Evolutionary conservation across 495 filamentous ascomycete genomes (phyloP), one percentile per base, ranked within the genome.

Genomic region (Cercophora scortea): DNA sequence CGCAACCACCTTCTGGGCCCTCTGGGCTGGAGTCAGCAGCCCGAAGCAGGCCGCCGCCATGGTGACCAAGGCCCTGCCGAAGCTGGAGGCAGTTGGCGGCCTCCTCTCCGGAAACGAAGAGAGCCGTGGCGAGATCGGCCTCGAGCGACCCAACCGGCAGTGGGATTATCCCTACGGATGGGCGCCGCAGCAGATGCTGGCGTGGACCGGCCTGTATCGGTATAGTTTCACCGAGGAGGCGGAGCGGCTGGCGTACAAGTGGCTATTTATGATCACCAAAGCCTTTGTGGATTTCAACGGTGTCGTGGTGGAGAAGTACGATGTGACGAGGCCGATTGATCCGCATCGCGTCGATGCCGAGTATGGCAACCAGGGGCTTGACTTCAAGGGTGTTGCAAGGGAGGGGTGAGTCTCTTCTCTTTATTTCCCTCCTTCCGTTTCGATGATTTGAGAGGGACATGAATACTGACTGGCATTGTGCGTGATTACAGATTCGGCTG

Each of bases 141-240:
- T 95, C n/a, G 80, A 87, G 57, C 78, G 89, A 11, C 93, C 93
- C 3, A 96, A 95, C 59, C 81, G 90, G 35, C 93, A 98, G 66
- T 98, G 93, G 93, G 93, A 98, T 65, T 98, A 90, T 64, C 93
- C 93, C 1, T 95, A 90, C 64, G 93, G 93, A 43, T 98, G 93
- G 93, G 92, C 93, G 16, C 93, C 93, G 9, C 93, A 98, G 76
- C 93, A 98, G 73, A 96, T 98, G 72, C 81, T 98, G 34, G 93
- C 93, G 1, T 97, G 94, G 93, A 89, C 85, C 0, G 94, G 89
- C 6, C 75, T 98, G 34, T 77, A 87, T 63, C 83, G 89, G 13
- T 98, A 96, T 61, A 89, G 91, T 16, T 97, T 93, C 61, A 79
- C 87, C 40, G 85, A 90, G 25, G 91, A 95, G 40, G 90, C 88